Evolutionary conservation across 2,329 filamentous ascomycete genomes (phyloP).

Genomic region (Coniosporium tulheliwenetii): DNA sequence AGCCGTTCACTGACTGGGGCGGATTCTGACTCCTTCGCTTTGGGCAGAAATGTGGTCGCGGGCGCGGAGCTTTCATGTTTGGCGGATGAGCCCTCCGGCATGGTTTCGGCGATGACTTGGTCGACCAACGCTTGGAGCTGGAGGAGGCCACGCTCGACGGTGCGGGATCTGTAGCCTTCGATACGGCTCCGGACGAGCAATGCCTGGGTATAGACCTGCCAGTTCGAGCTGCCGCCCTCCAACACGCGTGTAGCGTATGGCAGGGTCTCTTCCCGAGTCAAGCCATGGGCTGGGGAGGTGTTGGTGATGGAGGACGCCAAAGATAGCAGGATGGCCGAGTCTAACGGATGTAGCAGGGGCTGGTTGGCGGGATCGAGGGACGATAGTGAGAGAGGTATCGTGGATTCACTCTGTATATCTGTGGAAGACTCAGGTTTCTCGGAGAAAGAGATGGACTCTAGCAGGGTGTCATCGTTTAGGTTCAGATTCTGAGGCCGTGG

Average conservation of each 20-base stretch:
- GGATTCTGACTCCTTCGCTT: conserved; percentile 58
- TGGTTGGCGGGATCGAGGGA: conserved; percentile 63
- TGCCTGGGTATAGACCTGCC: conserved; percentile 95
- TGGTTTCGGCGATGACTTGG: conserved; percentile 80
- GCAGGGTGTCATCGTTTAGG: conserved; percentile 81
- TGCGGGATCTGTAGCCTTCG: conserved; percentile 74
- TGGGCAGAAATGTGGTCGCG: conserved; percentile 67
- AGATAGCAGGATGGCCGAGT: conserved; percentile 73
- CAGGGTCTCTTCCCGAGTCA: conserved; percentile 85
- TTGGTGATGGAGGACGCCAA: conserved; percentile 80
- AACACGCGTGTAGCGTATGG: conserved; percentile 84
- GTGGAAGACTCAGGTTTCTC: conserved; percentile 31
- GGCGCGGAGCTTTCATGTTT: conserved; percentile 13
- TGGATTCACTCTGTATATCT: conserved; percentile 26
- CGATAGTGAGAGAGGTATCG: conserved; percentile 45
- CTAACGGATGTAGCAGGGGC: conserved; percentile 64
- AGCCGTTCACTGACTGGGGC: conserved; percentile 64
- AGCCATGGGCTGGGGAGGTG: conserved; percentile 64
- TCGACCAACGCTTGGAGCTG: conserved; percentile 93
- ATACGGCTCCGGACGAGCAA: conserved; percentile 79
- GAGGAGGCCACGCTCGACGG: conserved; percentile 74
- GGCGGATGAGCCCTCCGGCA: conserved; percentile 13
- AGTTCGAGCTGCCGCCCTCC: conserved; percentile 80
- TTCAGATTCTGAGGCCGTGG: conserved; percentile 41
- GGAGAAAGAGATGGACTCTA: conserved; percentile 74